Base-by-base conservation (phyloP, 208 protist genomes). In the Leishmania guyanensis region DNA sequence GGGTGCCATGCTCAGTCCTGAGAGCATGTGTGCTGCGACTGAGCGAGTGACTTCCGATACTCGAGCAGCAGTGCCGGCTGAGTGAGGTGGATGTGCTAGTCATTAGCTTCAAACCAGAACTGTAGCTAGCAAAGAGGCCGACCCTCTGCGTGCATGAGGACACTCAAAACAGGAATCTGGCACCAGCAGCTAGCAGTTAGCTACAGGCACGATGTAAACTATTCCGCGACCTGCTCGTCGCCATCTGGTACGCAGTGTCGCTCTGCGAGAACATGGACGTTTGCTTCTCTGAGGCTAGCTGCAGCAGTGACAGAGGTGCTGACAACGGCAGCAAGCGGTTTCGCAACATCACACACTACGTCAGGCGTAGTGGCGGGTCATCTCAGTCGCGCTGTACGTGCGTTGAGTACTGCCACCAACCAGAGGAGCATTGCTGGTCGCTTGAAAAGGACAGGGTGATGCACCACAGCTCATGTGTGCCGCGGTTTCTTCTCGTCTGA, bases 1-100 rank as follows among this genome's bases (percentile, higher is more conserved):
- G 73, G 77, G 58, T 77, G 36, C 73, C 80, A 14, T 60, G 39
- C 54, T 84, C 80, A 5, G 64, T 88, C 26, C 76, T 69, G 5
- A 58, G 77, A n/a, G 50, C 77, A 36, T 85, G 82, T 69, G 82
- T 43, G 53, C 68, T 85, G 71, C 77, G 77, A 17, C 68, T 82
- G 53, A 39, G 14, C 20, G 29, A 43, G 48, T 82, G 73, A 62
- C 77, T 78, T 6, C 81, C 51, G 10, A 75, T 76, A n/a, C 33
- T 3, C 22, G 26, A 62, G 50, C 46, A 76, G 46, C 70, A 54
- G 26, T 83, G 84, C 68, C 53, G 58, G 43, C 72, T 88, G 17
- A 60, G 20, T 3, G 54, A 82, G 12, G 84, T 60, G 0, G 20
- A 82, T 43, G 16, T 48, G 3, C 76, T 88, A 5, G 17, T 20